These are phyloP conservation scores for Tympanopsis confertula DNA, from an alignment of 2,329 filamentous ascomycete species.

Conservation along the genomic window DNA sequence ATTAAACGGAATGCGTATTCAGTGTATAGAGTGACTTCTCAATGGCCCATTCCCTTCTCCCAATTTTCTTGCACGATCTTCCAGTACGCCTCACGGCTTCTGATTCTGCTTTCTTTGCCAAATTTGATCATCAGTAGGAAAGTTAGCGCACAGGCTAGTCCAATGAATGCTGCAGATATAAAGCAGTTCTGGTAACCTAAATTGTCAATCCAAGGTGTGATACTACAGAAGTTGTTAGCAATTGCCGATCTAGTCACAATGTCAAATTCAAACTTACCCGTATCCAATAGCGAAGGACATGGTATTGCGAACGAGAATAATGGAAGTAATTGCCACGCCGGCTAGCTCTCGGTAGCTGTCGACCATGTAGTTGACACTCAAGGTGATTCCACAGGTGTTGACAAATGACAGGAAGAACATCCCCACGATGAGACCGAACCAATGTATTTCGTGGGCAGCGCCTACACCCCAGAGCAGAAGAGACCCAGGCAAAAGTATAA, in stretches of 20 bases:
- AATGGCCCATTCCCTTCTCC: background rate
- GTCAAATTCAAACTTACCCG: slow-evolving; percentile 6
- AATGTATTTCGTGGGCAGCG: slow-evolving; percentile 12
- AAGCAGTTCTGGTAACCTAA: slow-evolving; percentile 31
- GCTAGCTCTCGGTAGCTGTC: slow-evolving; percentile 25
- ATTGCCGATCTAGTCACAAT: background rate
- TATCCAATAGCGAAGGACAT: slow-evolving; percentile 32
- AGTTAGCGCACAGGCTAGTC: slow-evolving; percentile 18
- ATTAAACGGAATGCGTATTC: too few species aligned
- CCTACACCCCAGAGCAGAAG: slow-evolving; percentile 22
- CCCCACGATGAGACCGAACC: slow-evolving; percentile 15
- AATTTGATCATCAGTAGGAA: slow-evolving; percentile 25
- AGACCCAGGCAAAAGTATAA: slow-evolving; percentile 19
- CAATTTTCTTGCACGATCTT: background rate
- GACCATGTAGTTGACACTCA: slow-evolving; percentile 25
- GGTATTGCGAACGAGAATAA: slow-evolving; percentile 32
- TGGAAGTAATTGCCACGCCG: slow-evolving; percentile 23
- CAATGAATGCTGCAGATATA: slow-evolving; percentile 23
- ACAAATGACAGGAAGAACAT: slow-evolving; percentile 15
- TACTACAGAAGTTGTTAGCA: slow-evolving; percentile 10
- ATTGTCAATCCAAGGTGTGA: slow-evolving; percentile 30
- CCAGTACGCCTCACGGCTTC: slow-evolving; percentile 5
- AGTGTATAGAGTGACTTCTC: too few species aligned
- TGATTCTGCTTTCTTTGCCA: slow-evolving; percentile 20
- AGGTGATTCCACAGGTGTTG: slow-evolving; percentile 19